Evolutionary conservation across 805 yeast genomes (phyloP).

Genomic region (Metschnikowia noctiluminum): DNA sequence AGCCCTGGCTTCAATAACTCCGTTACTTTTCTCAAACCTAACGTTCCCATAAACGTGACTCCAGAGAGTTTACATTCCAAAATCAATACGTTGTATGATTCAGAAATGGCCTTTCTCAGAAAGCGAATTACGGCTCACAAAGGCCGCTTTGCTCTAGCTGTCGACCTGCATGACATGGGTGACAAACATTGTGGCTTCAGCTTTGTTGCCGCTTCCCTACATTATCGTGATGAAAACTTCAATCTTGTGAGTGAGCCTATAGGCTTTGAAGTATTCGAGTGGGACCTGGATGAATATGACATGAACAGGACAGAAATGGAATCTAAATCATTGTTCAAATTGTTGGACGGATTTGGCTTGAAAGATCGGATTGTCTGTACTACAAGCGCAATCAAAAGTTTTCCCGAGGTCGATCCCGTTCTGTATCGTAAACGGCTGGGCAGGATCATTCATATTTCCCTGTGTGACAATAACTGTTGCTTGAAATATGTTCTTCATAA

Average conservation of each 20-base stretch:
- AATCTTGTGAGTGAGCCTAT: neutral
- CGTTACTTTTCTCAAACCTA: too few species aligned
- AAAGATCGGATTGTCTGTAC: too few species aligned
- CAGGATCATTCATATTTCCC: too few species aligned
- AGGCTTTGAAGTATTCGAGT: neutral
- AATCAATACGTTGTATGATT: neutral
- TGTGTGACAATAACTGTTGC: too few species aligned
- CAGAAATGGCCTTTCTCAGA: neutral
- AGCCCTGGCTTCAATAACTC: neutral
- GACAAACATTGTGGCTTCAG: neutral
- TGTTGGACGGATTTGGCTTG: too few species aligned
- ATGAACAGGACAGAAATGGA: too few species aligned
- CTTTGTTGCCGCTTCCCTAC: neutral
- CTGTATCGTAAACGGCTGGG: too few species aligned
- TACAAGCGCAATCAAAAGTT: too few species aligned
- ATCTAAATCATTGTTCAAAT: too few species aligned
- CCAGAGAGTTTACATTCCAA: neutral
- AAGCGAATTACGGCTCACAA: neutral
- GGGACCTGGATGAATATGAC: neutral
- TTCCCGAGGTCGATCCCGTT: too few species aligned
- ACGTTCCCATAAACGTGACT: neutral
- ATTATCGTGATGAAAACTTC: neutral
- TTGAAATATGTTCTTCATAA: too few species aligned
- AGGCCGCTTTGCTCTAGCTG: neutral
- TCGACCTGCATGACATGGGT: neutral